Conservation (phyloP, 2,329 filamentous ascomycete genomes). For the Colletotrichum nymphaeae region DNA sequence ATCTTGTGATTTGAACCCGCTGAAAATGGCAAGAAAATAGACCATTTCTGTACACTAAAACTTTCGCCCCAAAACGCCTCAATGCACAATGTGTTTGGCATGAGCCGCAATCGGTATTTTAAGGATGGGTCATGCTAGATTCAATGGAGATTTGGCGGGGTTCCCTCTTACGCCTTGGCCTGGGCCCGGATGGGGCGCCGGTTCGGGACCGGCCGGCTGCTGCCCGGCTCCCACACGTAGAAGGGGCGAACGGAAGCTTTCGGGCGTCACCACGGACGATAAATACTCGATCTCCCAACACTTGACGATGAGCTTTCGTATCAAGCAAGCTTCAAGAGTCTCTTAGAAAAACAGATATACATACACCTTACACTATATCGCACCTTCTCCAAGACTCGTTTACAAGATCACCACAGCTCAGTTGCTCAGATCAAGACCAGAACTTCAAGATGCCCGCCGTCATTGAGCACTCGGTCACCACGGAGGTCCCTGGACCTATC, state of each 20-base stretch:
- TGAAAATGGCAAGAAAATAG: constrained; percentile 7
- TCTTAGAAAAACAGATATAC: not conserved
- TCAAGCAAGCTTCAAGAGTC: not conserved
- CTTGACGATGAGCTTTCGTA: not conserved
- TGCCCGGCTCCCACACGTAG: constrained; percentile 13
- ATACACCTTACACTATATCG: not conserved
- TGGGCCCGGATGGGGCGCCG: constrained; percentile 32
- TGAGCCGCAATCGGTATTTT: constrained; percentile 5
- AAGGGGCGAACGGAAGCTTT: constrained; percentile 19
- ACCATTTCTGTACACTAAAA: constrained; percentile 9
- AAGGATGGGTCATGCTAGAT: constrained; percentile 20
- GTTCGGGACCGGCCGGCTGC: constrained; percentile 29
- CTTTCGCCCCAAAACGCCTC: not conserved
- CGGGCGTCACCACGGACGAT: constrained; percentile 1
- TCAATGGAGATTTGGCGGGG: constrained; percentile 24
- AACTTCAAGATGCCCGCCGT: constrained; percentile 45
- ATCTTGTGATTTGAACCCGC: constrained; percentile 16
- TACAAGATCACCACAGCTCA: not conserved
- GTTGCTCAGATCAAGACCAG: not conserved
- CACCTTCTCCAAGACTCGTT: not conserved
- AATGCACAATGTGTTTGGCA: not conserved
- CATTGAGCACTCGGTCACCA: constrained; percentile 47
- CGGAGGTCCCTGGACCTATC: constrained; percentile 53
- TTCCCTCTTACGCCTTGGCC: not conserved
- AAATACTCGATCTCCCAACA: constrained; percentile 21